Evolutionary conservation across 805 yeast species (phyloP).

Genomic region (Yamadazyma kitorensis): DNA sequence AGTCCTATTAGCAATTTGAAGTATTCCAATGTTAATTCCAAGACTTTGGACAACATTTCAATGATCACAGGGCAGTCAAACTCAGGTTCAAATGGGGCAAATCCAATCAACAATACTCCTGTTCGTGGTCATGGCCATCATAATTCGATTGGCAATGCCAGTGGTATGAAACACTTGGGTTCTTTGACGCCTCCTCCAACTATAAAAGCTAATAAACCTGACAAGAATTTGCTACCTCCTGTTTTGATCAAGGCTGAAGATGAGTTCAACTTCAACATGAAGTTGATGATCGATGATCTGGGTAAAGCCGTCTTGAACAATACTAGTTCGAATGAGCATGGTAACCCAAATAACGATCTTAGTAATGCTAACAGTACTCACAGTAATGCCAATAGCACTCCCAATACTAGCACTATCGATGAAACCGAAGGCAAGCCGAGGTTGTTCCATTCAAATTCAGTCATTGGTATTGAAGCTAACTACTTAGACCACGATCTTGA

Average conservation of each 20-base stretch:
- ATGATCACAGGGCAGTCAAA: slow-evolving; percentile 18
- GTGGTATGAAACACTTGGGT: background rate
- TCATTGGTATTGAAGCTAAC: slow-evolving; percentile 24
- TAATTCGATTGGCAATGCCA: slow-evolving; percentile 1
- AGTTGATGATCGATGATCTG: slow-evolving; percentile 37
- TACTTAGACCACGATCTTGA: slow-evolving; percentile 12
- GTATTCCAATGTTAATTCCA: slow-evolving; percentile 26
- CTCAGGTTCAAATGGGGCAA: too few species aligned
- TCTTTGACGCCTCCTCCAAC: slow-evolving; percentile 14
- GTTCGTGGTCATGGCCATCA: too few species aligned
- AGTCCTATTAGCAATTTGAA: slow-evolving; percentile 8
- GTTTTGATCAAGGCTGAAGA: slow-evolving; percentile 9
- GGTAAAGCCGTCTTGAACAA: slow-evolving; percentile 36
- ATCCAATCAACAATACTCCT: background rate
- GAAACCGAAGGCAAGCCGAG: slow-evolving; percentile 15
- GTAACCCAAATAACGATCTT: too few species aligned
- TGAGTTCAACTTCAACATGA: slow-evolving; percentile 24
- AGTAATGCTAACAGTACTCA: background rate
- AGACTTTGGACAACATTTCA: slow-evolving; percentile 33
- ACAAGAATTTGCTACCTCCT: slow-evolving; percentile 13
- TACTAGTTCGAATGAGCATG: background rate
- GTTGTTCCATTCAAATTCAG: slow-evolving; percentile 24
- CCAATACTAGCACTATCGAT: too few species aligned
- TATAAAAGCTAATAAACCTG: slow-evolving; percentile 4
- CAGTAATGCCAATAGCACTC: background rate